Percentiles rank a stretch among this genome's conserved stretches.
These are phyloP conservation scores for Leucosporidium scottii DNA, from an alignment of 768 basidiomycete genomes.

Conservation along the genomic window DNA sequence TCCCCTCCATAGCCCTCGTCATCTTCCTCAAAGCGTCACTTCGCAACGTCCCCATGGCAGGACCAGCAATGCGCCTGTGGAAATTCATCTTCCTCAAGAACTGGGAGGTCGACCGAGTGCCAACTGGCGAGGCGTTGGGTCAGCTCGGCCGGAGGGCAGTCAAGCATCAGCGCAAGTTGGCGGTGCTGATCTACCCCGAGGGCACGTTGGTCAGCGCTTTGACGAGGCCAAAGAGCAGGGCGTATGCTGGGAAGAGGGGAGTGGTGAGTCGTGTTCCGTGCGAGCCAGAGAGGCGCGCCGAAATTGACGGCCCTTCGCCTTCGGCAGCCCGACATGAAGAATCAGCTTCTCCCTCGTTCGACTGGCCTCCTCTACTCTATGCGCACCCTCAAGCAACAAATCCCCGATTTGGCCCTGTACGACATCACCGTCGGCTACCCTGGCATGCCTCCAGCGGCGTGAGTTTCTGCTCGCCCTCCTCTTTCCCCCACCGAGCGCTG, in stretches of 20 bases:
- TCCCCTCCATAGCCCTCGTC: conserved; percentile 47
- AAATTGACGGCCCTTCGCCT: background rate
- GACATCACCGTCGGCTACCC: conserved; percentile 90
- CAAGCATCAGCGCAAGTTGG: conserved; percentile 50
- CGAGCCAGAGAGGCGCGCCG: background rate
- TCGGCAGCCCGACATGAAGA: conserved; percentile 65
- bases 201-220: conserved; percentile 85
- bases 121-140: conserved; percentile 7
- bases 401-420: conserved; percentile 59
- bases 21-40: conserved; percentile 90
- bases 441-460: conserved; percentile 18
- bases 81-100: conserved; percentile 30
- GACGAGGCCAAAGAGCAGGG: conserved; percentile 75
- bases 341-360: conserved; percentile 79
- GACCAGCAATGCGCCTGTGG: conserved; percentile 41
- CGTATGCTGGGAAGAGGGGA: conserved; percentile 80
- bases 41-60: conserved; percentile 77
- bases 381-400: conserved; percentile 62
- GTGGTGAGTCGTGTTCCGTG: conserved; percentile 57
- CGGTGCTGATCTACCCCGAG: conserved; percentile 86
- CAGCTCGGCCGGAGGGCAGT: background rate
- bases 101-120: background rate
- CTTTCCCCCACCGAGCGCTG: background rate
- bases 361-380: conserved; percentile 82
- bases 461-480: background rate